phyloP scores from a whole-genome alignment of 1,139 yeast genomes.

The Arxiozyma slooffiae region DNA sequence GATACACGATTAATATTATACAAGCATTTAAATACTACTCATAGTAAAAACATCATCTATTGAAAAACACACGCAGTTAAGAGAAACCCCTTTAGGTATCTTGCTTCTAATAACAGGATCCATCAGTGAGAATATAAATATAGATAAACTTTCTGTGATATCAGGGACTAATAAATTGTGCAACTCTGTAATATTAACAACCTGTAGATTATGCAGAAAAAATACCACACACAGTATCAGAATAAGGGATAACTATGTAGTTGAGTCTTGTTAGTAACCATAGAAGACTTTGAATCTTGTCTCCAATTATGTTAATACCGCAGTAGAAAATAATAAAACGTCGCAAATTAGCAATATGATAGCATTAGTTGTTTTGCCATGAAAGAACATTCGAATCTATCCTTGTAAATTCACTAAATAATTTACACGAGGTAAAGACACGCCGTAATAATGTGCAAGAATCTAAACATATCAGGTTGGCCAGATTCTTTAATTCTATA shows the following conservation, averaged over 20 bases:
- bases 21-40: conserved; percentile 70
- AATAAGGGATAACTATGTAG: conserved; percentile 70
- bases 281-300: conserved; percentile 42
- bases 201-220: conserved; percentile 76
- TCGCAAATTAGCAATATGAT: conserved; percentile 69
- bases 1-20: conserved; percentile 75
- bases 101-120: conserved; percentile 73
- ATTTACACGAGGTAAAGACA: neutral
- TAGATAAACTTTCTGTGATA: conserved; percentile 73
- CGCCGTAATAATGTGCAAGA: neutral
- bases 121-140: conserved; percentile 65
- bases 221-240: conserved; percentile 91
- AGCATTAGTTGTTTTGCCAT: conserved; percentile 58
- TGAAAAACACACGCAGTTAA: conserved; percentile 91
- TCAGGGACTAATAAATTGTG: conserved; percentile 86
- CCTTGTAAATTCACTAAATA: no score
- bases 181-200: conserved; percentile 76
- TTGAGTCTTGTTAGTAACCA: conserved; percentile 73
- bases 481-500: no score
- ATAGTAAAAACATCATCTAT: conserved; percentile 62
- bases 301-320: conserved; percentile 48
- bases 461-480: neutral
- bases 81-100: conserved; percentile 86
- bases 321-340: conserved; percentile 50
- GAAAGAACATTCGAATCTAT: conserved; percentile 24